phyloP scores from a whole-genome alignment of 176 grass and related monocot genomes.

The Oryza officinalis region DNA sequence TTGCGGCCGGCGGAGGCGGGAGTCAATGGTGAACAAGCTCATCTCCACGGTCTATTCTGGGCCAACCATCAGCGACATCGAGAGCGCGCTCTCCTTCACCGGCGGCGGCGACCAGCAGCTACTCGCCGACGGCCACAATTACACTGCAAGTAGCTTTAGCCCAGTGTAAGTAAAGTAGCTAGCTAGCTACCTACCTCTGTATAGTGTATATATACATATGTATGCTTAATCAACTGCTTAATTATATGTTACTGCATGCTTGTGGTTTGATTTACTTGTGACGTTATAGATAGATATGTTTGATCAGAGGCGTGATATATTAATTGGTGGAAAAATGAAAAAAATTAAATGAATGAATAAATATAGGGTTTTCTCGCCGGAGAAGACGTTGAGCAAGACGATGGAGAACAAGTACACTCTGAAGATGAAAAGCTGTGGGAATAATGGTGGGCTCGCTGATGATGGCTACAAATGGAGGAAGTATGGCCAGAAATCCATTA shows the following conservation, averaged over 20 bases:
- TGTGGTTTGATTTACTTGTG: not conserved
- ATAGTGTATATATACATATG: too few relatives aligned
- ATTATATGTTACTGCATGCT: not conserved
- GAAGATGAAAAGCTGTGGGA: slow-evolving; percentile 69
- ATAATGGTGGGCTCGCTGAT: slow-evolving; percentile 54
- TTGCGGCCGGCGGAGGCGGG: slow-evolving; percentile 8
- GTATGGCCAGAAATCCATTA: slow-evolving; percentile 95
- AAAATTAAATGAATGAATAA: not conserved
- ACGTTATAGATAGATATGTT: not conserved
- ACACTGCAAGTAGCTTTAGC: slow-evolving; percentile 16
- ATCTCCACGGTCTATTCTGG: slow-evolving; percentile 92
- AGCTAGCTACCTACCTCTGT: too few relatives aligned
- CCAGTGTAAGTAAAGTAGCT: slow-evolving; percentile 33
- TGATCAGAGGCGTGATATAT: not conserved
- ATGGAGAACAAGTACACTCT: slow-evolving; percentile 93
- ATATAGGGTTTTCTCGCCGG: slow-evolving; percentile 60
- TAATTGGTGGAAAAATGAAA: not conserved
- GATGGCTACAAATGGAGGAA: slow-evolving; percentile 99
- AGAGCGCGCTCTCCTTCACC: slow-evolving; percentile 73
- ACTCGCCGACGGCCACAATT: slow-evolving; percentile 17
- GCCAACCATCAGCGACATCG: slow-evolving; percentile 80
- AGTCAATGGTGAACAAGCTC: slow-evolving; percentile 83
- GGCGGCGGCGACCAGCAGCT: slow-evolving; percentile 10
- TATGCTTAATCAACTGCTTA: too few relatives aligned
- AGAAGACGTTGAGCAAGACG: slow-evolving; percentile 65